Evolutionary conservation across 148 eudicot genomes (phyloP).

Genomic region (Diospyros lotus): DNA sequence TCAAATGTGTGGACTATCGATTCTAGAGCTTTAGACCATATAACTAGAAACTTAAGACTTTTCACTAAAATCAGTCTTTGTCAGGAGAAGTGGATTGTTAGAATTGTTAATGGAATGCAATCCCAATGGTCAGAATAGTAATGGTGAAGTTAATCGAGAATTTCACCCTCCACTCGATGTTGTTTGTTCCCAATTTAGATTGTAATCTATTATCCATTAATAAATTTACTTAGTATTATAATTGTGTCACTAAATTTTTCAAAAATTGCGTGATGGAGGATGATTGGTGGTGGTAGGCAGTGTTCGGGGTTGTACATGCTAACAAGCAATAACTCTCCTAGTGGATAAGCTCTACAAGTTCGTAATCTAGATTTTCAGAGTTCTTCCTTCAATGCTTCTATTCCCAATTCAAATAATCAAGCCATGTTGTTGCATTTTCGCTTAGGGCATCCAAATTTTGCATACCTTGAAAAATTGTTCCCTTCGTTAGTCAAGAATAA

Average conservation of each 20-base stretch:
- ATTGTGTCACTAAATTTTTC: slow-evolving; percentile 11
- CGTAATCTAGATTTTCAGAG: too few species aligned
- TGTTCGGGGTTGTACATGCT: too few species aligned
- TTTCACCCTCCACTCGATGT: not conserved
- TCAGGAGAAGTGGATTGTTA: not conserved
- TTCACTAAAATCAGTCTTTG: not conserved
- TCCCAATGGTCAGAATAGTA: not conserved
- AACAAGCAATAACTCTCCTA: too few species aligned
- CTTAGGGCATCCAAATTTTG: too few species aligned
- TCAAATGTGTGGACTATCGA: not conserved
- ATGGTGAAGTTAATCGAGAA: not conserved
- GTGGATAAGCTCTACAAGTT: too few species aligned
- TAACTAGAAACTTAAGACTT: not conserved
- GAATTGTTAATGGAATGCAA: not conserved
- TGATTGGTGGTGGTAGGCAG: too few species aligned
- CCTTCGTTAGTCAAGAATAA: too few species aligned
- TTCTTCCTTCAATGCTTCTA: too few species aligned
- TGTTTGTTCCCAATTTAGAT: not conserved
- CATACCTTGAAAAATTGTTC: too few species aligned
- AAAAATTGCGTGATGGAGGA: too few species aligned
- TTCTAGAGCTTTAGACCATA: slow-evolving; percentile 6
- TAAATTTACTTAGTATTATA: slow-evolving; percentile 3
- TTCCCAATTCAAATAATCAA: too few species aligned
- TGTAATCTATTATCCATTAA: slow-evolving; percentile 8
- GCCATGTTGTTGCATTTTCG: too few species aligned